Evolutionary conservation across 768 basidiomycete species (phyloP), one percentile per base, ranked within the genome.

Genomic region (Wakefieldia striispora): DNA sequence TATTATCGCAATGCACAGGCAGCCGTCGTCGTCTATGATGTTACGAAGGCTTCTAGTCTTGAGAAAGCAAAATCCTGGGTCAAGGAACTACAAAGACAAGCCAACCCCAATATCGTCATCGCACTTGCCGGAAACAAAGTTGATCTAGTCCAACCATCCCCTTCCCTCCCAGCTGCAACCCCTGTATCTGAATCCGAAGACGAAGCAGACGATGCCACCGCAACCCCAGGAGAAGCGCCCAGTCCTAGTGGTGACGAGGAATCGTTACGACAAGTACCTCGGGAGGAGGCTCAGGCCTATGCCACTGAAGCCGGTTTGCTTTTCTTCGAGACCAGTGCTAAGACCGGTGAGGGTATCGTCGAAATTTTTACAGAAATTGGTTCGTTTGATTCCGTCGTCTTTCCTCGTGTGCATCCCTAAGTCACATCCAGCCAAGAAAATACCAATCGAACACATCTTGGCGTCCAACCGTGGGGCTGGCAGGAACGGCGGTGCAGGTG

Each of bases 41-140:
- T 98, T 48, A 98, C 95, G 43, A 97, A 97, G 71, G 89, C 91
- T 39, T 81, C 88, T 49, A 95, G 93, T 62, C 78, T 99, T 50
- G 95, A 98, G 70, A 98, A 98, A 70, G 97, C 97, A 47, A 97
- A 98, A 76, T 93, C 95, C 26, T 99, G 97, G 97, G 94, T 99
- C 50, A 97, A 97, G 75, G 97, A 99, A 71, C 79, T 99, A 20
- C 97, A 99, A 68, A 84, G 97, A 57, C 97, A 99, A 66, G 97
- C 97, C 20, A 97, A 97, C 67, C 95, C 95, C 31, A 98, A 98
- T 68, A 98, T 98, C 64, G 95, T 99, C 66, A 97, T 99, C 61
- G 95, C 95, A 6, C 84, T 99, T 44, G 93, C 92, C 11, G 97
- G 97, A 26, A 99, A 99, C 80, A 98, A 99, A 72, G 81, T 97